Evolutionary conservation across 768 basidiomycete species (phyloP).

Genomic region (Russula vinacea): DNA sequence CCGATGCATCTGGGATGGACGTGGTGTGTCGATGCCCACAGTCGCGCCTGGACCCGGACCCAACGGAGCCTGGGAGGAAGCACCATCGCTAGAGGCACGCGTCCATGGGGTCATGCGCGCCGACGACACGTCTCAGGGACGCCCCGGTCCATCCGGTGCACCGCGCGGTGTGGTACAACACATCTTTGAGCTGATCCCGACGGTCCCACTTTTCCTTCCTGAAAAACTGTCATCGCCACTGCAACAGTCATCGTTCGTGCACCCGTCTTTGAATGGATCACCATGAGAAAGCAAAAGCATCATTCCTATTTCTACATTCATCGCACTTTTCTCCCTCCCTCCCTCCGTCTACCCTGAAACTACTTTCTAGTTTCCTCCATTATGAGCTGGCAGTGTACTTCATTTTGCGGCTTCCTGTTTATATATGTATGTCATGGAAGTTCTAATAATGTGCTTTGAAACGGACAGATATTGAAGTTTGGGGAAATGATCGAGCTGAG

Average conservation of each 20-base stretch:
- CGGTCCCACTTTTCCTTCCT: constrained; percentile 66
- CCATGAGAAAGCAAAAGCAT: constrained; percentile 31
- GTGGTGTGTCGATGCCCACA: constrained; percentile 40
- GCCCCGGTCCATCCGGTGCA: constrained; percentile 37
- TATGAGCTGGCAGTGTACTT: constrained; percentile 11
- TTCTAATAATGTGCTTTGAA: constrained; percentile 1
- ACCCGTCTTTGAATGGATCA: constrained; percentile 38
- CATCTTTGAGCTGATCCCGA: constrained; percentile 77
- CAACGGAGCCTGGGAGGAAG: constrained; percentile 45
- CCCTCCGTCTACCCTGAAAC: not conserved
- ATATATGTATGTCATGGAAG: constrained; percentile 18
- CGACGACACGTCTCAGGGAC: constrained; percentile 36
- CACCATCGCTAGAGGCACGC: constrained; percentile 69
- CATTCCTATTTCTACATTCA: not conserved
- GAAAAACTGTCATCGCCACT: constrained; percentile 43
- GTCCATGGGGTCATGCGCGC: constrained; percentile 86
- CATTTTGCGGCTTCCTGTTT: constrained; percentile 6
- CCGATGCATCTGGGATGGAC: constrained; percentile 88
- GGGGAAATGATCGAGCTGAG: not conserved
- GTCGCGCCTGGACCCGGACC: constrained; percentile 46
- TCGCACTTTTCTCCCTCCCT: not conserved
- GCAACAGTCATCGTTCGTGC: constrained; percentile 34
- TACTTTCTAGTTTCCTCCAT: constrained; percentile 2
- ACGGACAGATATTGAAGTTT: not conserved
- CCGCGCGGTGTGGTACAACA: constrained; percentile 56